Evolutionary conservation across 2,329 filamentous ascomycete genomes (phyloP), one percentile per base, ranked within the genome.

Genomic region (Moelleriella libera): DNA sequence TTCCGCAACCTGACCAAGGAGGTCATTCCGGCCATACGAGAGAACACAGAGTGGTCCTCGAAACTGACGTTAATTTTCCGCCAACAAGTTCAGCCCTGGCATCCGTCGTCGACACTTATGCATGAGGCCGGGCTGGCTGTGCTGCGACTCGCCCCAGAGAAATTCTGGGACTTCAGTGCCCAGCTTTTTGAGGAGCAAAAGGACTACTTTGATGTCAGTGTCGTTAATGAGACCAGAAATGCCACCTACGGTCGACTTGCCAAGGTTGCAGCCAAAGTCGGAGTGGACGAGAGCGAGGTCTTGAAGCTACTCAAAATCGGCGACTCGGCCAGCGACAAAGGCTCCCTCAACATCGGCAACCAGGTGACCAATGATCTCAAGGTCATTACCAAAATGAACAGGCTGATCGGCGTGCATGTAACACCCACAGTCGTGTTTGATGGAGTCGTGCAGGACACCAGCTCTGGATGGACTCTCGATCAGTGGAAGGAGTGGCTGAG

Each of bases 31-130:
- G 63, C 77, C 44, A 72, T 94, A 55, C 70, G 74, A 51, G 57
- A 71, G 45, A 80, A 80, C 57, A 80, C 84, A 53, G 56, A 68
- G 29, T 72, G 69, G 62, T 62, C 69, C 11, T 55, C 69, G 50
- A 74, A 72, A 51, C 68, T 95, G 3, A 75, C 85, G 56, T 72
- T 94, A 55, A 77, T 97, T 58, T 86, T 96, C 72, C 83, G 89
- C 45, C 89, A 90, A 63, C 88, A 95, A 63, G 79, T 96, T 58
- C 88, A 95, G 69, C 88, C 88, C 11, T 95, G 90, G 90, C 89
- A 97, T 67, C 90, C 90, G 2, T 88, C 84, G 21, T 88, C 80
- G 41, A 88, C 84, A 6, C 74, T 88, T 9, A 72, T 78, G 48
- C 86, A 90, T 69, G 90, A 97, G 74, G 85, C 88, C 32, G 89